Percentiles rank a stretch among this genome's conserved stretches.
phyloP scores from a whole-genome alignment of 148 eudicot species.

The Polygonum aviculare region DNA sequence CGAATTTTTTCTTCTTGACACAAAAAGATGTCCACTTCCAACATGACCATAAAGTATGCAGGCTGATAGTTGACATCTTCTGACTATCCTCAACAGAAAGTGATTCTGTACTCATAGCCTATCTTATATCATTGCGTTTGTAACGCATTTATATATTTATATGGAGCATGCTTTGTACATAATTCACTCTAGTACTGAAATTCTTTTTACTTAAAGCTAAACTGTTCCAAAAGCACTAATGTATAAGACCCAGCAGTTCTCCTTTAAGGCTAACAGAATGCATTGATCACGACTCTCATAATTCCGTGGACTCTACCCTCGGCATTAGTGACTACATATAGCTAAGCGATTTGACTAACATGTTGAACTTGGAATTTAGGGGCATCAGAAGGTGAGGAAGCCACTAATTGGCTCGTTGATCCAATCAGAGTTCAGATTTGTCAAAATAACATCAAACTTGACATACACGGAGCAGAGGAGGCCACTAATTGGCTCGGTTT shows the following conservation, averaged over 20 bases:
- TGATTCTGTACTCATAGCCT: not conserved
- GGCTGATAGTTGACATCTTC: not conserved
- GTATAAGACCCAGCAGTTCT: not conserved
- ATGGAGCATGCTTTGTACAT: not conserved
- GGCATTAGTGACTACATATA: not conserved
- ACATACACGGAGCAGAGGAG: not conserved
- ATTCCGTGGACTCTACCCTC: not conserved
- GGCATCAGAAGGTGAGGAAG: not conserved
- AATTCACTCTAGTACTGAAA: not conserved
- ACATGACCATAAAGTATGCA: not conserved
- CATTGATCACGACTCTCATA: not conserved
- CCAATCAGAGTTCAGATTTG: not conserved
- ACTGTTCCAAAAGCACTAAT: not conserved
- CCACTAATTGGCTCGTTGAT: not conserved
- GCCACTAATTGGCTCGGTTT: not conserved
- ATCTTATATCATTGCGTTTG: not conserved
- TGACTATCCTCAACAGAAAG: not conserved
- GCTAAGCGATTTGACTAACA: not conserved
- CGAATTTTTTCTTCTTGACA: not conserved
- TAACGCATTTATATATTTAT: not conserved
- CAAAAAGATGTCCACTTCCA: not conserved
- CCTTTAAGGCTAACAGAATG: not conserved
- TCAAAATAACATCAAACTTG: not conserved
- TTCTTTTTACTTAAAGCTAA: not conserved
- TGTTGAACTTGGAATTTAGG: not conserved